Evolutionary conservation across 495 filamentous ascomycete genomes (phyloP), one percentile per base, ranked within the genome.

Genomic region (Hyaloscypha hepaticicola): DNA sequence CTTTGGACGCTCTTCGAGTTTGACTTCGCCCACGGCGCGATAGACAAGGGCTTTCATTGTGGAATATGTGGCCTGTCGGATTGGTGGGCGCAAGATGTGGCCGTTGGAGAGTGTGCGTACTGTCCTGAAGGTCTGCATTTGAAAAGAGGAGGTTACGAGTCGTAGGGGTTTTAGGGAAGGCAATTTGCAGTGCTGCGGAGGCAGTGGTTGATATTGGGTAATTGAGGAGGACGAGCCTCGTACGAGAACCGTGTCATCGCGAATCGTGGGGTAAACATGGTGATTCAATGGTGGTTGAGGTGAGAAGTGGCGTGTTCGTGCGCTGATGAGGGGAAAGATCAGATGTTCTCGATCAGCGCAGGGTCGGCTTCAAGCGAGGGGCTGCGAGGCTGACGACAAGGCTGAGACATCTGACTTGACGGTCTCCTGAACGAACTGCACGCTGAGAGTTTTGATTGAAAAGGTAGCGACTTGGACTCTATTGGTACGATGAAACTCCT

Each of bases 41-140:
- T 77, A 78, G 27, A 81, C 70, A 25, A 81, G 67, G 5, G 79
- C 77, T 69, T 77, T 76, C 77, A 77, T 79, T 8, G 64, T 73
- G 7, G 59, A 57, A 38, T 67, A 67, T 25, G 55, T 55, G 31
- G 66, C 60, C 61, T 64, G 38, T 11, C 60, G 56, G 19, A 68
- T 60, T 28, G 52, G 41, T 25, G 41, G 60, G 9, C 65, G 59
- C 22, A 59, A 58, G 9, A 59, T 38, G 3, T 60, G 60, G 14
- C 51, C 26, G 45, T 60, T 64, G 5, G 61, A 67, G 45, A 60
- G 55, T 4, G 63, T 9, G n/a, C 60, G 65, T 22, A 63, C 53
- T 25, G 65, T 67, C 29, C 60, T 58, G 31, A 67, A 60, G 48
- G 53, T 57, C 28, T 60, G 65, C 55, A 62, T 67, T 22, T 6